A percentile compares a stretch with the other conserved stretches of the same genome.
phyloP scores from a whole-genome alignment of 352 stramenopile species.

The Globisporangium nunn region DNA sequence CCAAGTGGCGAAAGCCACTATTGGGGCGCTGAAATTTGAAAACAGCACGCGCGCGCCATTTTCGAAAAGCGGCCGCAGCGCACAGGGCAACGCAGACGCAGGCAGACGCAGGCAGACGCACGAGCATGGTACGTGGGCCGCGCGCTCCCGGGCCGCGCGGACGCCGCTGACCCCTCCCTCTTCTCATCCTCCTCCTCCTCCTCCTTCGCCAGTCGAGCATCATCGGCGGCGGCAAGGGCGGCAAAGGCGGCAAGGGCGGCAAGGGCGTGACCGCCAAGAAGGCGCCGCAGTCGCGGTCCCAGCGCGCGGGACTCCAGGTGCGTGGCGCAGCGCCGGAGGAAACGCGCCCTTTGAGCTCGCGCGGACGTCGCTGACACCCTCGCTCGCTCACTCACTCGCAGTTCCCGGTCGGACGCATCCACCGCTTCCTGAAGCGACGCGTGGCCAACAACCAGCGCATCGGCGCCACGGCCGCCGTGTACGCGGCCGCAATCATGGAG shows the following conservation, averaged over 20 bases:
- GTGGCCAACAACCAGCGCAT: slow-evolving; percentile 98
- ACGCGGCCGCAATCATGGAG: slow-evolving; percentile 99
- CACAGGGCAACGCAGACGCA: no score
- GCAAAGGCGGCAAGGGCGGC: slow-evolving; percentile 98
- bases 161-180: not conserved
- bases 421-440: slow-evolving; percentile 98
- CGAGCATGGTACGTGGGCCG: no score
- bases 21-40: no score
- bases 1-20: no score
- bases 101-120: no score
- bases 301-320: slow-evolving; percentile 96
- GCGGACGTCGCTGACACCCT: no score
- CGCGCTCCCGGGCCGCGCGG: no score
- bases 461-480: slow-evolving; percentile 98
- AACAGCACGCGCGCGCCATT: no score
- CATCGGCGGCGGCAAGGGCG: slow-evolving; percentile 92
- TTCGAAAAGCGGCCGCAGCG: no score
- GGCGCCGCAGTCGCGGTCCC: slow-evolving; percentile 96
- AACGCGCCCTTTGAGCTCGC: not conserved
- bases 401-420: slow-evolving; percentile 99
- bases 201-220: slow-evolving; percentile 45
- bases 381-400: slow-evolving; percentile 18
- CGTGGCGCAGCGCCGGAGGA: no score
- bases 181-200: no score
- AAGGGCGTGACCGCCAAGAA: slow-evolving; percentile 99